Evolutionary conservation across 805 yeast species (phyloP).

Genomic region (Pichia eremophila): DNA sequence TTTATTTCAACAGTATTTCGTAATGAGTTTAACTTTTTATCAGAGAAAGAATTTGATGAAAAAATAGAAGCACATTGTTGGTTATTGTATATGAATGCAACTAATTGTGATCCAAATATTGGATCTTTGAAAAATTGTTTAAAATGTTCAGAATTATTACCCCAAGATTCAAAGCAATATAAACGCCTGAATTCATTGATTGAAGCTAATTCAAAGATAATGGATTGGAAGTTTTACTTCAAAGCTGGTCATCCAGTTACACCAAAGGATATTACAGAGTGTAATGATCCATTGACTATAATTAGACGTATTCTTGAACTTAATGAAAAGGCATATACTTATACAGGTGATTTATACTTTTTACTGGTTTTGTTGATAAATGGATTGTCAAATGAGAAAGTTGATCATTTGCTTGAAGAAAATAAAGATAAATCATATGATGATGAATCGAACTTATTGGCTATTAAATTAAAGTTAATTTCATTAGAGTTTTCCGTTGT

Average conservation of each 20-base stretch:
- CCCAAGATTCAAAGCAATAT: not conserved
- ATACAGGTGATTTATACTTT: slow-evolving; percentile 31
- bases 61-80: slow-evolving; percentile 16
- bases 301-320: slow-evolving; percentile 35
- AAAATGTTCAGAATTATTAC: slow-evolving; percentile 15
- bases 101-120: slow-evolving; percentile 20
- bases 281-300: slow-evolving; percentile 18
- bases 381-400: slow-evolving; percentile 27
- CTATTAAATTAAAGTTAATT: slow-evolving; percentile 24
- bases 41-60: slow-evolving; percentile 6
- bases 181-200: slow-evolving; percentile 13
- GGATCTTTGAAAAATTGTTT: slow-evolving; percentile 20
- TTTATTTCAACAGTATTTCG: slow-evolving; percentile 12
- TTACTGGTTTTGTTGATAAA: slow-evolving; percentile 33
- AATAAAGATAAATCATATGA: slow-evolving; percentile 5
- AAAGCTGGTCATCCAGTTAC: slow-evolving; percentile 23
- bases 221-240: slow-evolving; percentile 24
- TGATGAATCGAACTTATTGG: slow-evolving; percentile 15
- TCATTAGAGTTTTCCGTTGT: slow-evolving; percentile 65
- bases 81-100: slow-evolving; percentile 21
- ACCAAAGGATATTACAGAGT: slow-evolving; percentile 19
- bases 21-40: slow-evolving; percentile 14
- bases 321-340: slow-evolving; percentile 41
- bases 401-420: slow-evolving; percentile 3
- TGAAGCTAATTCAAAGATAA: slow-evolving; percentile 14